Evolutionary conservation across 179 eudicot genomes (phyloP).

Genomic region (Amaranthus tricolor): DNA sequence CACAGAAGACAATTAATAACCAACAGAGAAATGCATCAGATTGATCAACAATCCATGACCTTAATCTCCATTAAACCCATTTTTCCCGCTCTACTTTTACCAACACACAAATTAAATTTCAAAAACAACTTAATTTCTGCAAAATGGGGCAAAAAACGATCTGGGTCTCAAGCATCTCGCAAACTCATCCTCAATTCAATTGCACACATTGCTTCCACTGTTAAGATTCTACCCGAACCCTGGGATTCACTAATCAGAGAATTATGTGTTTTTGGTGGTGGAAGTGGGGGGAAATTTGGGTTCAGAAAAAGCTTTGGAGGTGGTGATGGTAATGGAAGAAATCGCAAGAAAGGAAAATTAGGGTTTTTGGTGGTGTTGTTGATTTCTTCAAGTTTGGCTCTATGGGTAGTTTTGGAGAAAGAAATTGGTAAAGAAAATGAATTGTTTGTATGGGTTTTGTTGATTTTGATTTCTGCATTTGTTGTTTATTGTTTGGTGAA

Average conservation of each 20-base stretch:
- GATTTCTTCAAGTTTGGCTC: slow-evolving; percentile 31
- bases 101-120: slow-evolving; percentile 18
- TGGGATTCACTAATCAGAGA: slow-evolving; percentile 45
- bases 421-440: slow-evolving; percentile 26
- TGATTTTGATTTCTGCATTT: slow-evolving; percentile 31
- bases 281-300: slow-evolving; percentile 46
- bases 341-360: slow-evolving; percentile 31
- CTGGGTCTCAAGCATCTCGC: slow-evolving; percentile 36
- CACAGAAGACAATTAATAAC: neutral
- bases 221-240: slow-evolving; percentile 69
- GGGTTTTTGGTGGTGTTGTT: slow-evolving; percentile 47
- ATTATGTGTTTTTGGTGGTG: slow-evolving; percentile 43
- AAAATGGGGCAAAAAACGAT: slow-evolving; percentile 48
- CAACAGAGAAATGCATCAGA: slow-evolving; percentile 16
- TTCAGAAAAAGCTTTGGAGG: slow-evolving; percentile 43
- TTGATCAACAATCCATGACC: slow-evolving; percentile 10
- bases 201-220: slow-evolving; percentile 45
- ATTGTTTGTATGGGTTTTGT: slow-evolving; percentile 30
- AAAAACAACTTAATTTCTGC: slow-evolving; percentile 40
- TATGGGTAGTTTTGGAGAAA: slow-evolving; percentile 46
- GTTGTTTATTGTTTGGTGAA: slow-evolving; percentile 29
- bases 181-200: slow-evolving; percentile 42
- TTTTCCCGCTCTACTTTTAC: slow-evolving; percentile 5
- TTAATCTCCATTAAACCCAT: slow-evolving; percentile 15
- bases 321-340: slow-evolving; percentile 45